Evolutionary conservation across 768 basidiomycete species (phyloP), one percentile per base, ranked within the genome.

Genomic region (Lactarius evosmus): DNA sequence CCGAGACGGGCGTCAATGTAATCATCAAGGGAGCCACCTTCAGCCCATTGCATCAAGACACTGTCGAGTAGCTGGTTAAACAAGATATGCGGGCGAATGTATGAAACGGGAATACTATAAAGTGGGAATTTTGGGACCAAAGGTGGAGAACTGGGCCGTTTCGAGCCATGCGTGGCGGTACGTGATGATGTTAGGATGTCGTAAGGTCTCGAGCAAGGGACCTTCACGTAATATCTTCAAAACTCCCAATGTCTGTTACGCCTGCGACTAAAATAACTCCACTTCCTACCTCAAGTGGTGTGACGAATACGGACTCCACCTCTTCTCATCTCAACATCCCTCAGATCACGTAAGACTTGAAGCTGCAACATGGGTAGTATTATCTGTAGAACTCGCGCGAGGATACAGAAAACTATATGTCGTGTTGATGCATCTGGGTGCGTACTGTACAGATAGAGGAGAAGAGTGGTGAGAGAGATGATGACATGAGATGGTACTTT

Each of bases 111-210:
- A 88, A 75, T 69, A 92, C 91, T 95, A 91, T 40, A 97, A 74
- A 1, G 95, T 89, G 4, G 92, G 93, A 29, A 98, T 86, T 69
- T 86, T 85, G 0, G 93, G 92, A 0, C 93, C 94, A 71, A 96
- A 95, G 0, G 87, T 78, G 2, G 93, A 95, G 76, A 97, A 96
- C 65, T 88, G 87, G 60, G 82, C 83, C 0, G 83, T 80, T 73
- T 98, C 95, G 27, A 98, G 82, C 95, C 95, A 98, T 0, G 95
- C 86, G 70, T 96, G 95, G 73, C 98, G 96, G 71, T 97, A 97
- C 4, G 91, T 93, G 65, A 98, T 83, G 67, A 98, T 96, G 67
- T 98, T 96, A 5, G 87, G 90, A 75, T 98, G 95, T 61, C 89
- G 87, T 4, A 98, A 78, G 30, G 84, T 80, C 72, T 98, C 95